Evolutionary conservation across 1,284 basidiomycete species (phyloP), one percentile per base, ranked within the genome.

Genomic region (Apiotrichum akiyoshidainum): DNA sequence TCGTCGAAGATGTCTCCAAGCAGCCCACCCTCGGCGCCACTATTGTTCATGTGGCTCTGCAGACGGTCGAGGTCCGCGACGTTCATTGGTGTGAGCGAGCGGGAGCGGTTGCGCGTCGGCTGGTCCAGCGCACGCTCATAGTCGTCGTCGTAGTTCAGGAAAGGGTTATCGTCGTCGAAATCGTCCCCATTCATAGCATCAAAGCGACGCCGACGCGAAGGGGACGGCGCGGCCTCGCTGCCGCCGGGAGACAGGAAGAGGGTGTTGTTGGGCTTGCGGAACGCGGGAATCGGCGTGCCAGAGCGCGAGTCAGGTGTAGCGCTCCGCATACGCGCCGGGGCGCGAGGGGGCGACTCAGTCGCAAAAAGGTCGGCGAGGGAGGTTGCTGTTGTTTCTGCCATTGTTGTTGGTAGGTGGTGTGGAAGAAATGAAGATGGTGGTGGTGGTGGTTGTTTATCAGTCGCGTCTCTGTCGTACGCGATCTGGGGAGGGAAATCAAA

Each of bases 191-290:
- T 31, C 11, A 16, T 34, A 31, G 34, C 39, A n/a, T 46, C 46
- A 22, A 16, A 21, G 12, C 37, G 8, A n/a, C 47, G 39, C 21
- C 48, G 39, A 2, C 42, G 51, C 49, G 33, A 31, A 31, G 26
- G 26, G 26, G 26, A 31, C 3, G 26, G 39, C 31, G 54, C 21
- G 22, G 40, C 21, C 46, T 13, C 46, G 51, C 17, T 52, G 5
- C 55, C 60, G n/a, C 61, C 60, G 2, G 71, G 68, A 6, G 71
- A 70, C 44, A 73, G 57, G 65, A 73, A 73, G 31, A 73, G 60
- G 16, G 69, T 65, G 42, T 68, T 61, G 26, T 52, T 42, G 5
- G 21, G 40, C 14, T 16, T 50, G 5, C 46, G 37, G 7, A 31
- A n/a, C 46, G 47, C 40, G 8, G 37, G 47, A 13, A 7, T 42